phyloP scores from a whole-genome alignment of 768 basidiomycete genomes.

The Calvatia gigantea region DNA sequence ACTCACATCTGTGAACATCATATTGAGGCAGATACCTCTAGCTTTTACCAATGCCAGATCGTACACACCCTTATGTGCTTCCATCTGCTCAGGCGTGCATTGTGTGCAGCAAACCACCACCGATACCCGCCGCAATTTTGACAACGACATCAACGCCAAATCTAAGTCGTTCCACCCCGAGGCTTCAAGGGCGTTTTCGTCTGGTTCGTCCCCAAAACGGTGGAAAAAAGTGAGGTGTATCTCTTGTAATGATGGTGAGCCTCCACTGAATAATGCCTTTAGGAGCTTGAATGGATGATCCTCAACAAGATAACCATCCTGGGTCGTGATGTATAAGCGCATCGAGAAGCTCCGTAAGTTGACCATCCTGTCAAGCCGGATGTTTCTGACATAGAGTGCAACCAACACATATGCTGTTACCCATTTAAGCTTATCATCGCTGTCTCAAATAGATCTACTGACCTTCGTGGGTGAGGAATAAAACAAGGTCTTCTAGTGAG shows the following conservation, averaged over 20 bases:
- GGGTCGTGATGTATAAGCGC: slow-evolving; percentile 6
- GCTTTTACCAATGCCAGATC: not conserved
- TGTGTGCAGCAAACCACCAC: slow-evolving; percentile 11
- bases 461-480: slow-evolving; percentile 9
- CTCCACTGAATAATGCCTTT: not conserved
- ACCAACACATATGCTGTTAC: not conserved
- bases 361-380: not conserved
- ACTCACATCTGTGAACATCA: slow-evolving; percentile 7
- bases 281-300: slow-evolving; percentile 4
- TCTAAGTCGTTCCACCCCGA: slow-evolving; percentile 7
- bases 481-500: slow-evolving; percentile 5
- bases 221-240: slow-evolving; percentile 8
- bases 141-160: not conserved
- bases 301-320: slow-evolving; percentile 1
- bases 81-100: not conserved
- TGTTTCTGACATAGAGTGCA: not conserved
- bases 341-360: slow-evolving; percentile 7
- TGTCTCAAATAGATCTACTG: not conserved
- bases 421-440: not conserved
- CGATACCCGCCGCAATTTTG: not conserved
- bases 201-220: slow-evolving; percentile 4
- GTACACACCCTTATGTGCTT: slow-evolving; percentile 1
- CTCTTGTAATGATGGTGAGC: not conserved
- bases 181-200: not conserved
- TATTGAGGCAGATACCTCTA: not conserved